A percentile compares a stretch with the other conserved stretches of the same genome.
Conservation (phyloP, 1,284 basidiomycete genomes). For the Mrakiaceae sp. region DNA sequence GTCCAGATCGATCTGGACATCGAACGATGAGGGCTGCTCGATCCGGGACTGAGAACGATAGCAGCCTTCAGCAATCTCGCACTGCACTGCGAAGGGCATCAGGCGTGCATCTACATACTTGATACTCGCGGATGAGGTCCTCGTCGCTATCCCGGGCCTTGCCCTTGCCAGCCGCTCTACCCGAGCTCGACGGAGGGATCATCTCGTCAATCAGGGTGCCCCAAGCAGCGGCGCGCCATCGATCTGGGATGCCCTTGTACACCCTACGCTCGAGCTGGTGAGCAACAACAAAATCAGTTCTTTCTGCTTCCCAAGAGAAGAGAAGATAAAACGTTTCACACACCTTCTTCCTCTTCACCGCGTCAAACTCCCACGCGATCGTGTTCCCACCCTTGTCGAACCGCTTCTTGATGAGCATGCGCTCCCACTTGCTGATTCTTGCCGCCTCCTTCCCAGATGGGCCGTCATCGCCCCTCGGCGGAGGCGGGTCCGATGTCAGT, state of each 20-base stretch:
- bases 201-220: conserved; percentile 50
- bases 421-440: conserved; percentile 74
- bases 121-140: conserved; percentile 43
- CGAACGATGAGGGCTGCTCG: conserved; percentile 71
- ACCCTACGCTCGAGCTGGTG: conserved; percentile 48
- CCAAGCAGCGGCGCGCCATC: conserved; percentile 91
- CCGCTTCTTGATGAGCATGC: conserved; percentile 57
- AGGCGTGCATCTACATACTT: conserved; percentile 22
- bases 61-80: background rate
- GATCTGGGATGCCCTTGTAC: conserved; percentile 93
- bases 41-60: conserved; percentile 41
- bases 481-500: conserved; percentile 26
- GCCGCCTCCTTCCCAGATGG: conserved; percentile 46
- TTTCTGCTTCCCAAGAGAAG: background rate
- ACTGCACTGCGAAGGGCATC: background rate
- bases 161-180: conserved; percentile 18
- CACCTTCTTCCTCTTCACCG: conserved; percentile 49
- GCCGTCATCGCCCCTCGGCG: conserved; percentile 4
- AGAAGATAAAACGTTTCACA: background rate
- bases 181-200: conserved; percentile 33
- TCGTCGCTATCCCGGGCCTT: conserved; percentile 24
- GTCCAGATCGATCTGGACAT: conserved; percentile 96
- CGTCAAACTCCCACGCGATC: conserved; percentile 56
- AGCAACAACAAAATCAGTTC: background rate
- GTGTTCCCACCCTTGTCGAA: conserved; percentile 67